Base-by-base conservation (phyloP, 805 yeast species). In the Starmerella gropengiesseri region DNA sequence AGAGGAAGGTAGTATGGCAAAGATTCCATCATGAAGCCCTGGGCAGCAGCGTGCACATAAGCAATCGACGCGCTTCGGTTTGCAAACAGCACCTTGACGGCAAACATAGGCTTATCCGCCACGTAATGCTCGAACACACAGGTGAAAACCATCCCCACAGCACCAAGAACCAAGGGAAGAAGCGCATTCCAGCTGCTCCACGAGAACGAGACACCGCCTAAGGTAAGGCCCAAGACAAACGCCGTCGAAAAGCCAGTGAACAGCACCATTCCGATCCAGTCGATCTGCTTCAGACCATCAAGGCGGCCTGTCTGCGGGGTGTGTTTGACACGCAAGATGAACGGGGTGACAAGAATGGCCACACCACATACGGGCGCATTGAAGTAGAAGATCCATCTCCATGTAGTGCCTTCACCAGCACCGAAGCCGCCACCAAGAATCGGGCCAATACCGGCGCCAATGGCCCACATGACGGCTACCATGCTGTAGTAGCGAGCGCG, bases 381-480 rank as follows among this genome's bases (percentile, higher is more conserved):
- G 47, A 80, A 67, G 59, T 72, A 80, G 55, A 78, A 80, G 52
- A 83, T 75, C 83, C 84, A 78, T 55, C 86, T 66, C 85, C 86
- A 79, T 17, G 71, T 59, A 4, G 68, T 74, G 36, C 68, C 60
- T 1, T 71, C 59, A 1, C 79, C 67, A 4, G 21, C 11, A 1
- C 79, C 68, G 46, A 79, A 71, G 0, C 75, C 77, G 18, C 84
- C 84, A n/a, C 84, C 84, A 17, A 78, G 54, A 27, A 76, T 62
- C 0, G 85, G 84, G 1, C 85, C 85, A 14, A 48, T 18, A 3
- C 50, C 55, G 11, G 51, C 48, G 3, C 61, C 60, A 3, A 60
- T 17, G 1, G 62, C 58, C 56, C 60, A 55, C 43, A 55, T 48
- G 7, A 48, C 39, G 9, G 58, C 60, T 6, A 59, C 26, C 7